These are phyloP conservation scores for Beauveria sp. DNA, from an alignment of 2,329 filamentous ascomycete genomes.

Conservation along the genomic window DNA sequence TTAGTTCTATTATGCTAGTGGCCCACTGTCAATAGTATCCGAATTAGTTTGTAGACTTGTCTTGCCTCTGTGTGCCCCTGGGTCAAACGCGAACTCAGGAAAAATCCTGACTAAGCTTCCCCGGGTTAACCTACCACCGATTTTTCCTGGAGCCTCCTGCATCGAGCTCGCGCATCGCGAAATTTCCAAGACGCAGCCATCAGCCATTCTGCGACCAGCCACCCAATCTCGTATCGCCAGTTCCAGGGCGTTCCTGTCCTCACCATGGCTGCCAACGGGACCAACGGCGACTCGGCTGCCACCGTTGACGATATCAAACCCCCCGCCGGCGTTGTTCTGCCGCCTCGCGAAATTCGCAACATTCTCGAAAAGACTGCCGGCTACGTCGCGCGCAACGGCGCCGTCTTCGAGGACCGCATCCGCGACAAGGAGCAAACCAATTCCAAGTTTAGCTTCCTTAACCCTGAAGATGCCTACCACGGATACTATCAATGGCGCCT, in stretches of 20 bases:
- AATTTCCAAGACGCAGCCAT: background rate
- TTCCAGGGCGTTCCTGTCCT: conserved; percentile 3
- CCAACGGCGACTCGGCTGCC: conserved; percentile 46
- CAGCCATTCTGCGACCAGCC: background rate
- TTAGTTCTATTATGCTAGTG: background rate
- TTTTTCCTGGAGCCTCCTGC: background rate
- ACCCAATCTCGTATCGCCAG: background rate
- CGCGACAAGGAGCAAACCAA: conserved; percentile 77
- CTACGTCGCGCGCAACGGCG: conserved; percentile 67
- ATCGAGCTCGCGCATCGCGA: conserved; percentile 4
- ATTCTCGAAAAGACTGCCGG: conserved; percentile 91
- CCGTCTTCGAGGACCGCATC: conserved; percentile 73
- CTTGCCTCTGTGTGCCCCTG: background rate
- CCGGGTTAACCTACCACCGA: conserved; percentile 1
- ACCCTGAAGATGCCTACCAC: conserved; percentile 72
- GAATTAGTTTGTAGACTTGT: background rate
- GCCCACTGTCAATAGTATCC: background rate
- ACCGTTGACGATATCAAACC: conserved; percentile 64
- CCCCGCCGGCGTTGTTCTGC: conserved; percentile 76
- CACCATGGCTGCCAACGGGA: conserved; percentile 31
- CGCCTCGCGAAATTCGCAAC: conserved; percentile 78
- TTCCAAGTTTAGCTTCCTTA: conserved; percentile 87
- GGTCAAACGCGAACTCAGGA: background rate
- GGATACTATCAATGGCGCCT: conserved; percentile 88
- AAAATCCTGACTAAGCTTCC: background rate